These are phyloP conservation scores for Yamadazyma buinensis DNA, from an alignment of 1,139 yeast species.

Conservation along the genomic window DNA sequence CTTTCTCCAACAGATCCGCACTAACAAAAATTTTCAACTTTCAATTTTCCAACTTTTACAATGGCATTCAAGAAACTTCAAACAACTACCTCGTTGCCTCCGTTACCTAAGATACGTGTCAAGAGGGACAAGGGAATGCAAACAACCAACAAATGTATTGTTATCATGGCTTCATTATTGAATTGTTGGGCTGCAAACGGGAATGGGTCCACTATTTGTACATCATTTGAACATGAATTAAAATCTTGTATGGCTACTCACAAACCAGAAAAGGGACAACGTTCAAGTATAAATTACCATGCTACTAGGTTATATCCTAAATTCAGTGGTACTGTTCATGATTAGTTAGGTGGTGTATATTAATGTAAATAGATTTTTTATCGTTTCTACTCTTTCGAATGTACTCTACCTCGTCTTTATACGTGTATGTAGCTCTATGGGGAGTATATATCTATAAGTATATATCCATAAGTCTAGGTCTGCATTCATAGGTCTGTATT, in stretches of 20 bases:
- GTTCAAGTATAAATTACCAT: slow-evolving; percentile 69
- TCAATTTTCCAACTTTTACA: no score
- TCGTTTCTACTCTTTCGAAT: background rate
- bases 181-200: slow-evolving; percentile 98
- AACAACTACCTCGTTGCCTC: slow-evolving; percentile 50
- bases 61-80: slow-evolving; percentile 30
- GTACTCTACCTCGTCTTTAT: no score
- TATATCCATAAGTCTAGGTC: no score
- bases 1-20: no score
- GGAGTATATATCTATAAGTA: no score
- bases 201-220: slow-evolving; percentile 70
- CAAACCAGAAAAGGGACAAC: slow-evolving; percentile 43
- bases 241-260: slow-evolving; percentile 46
- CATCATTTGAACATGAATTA: slow-evolving; percentile 52
- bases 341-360: slow-evolving; percentile 28
- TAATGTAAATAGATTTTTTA: no score
- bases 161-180: slow-evolving; percentile 77
- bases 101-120: slow-evolving; percentile 70
- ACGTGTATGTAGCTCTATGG: no score
- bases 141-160: slow-evolving; percentile 68
- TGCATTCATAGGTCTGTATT: no score
- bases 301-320: slow-evolving; percentile 78
- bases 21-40: no score
- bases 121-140: slow-evolving; percentile 59
- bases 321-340: slow-evolving; percentile 72